Base-by-base conservation (phyloP, 1,284 basidiomycete species). In the Moesziomyces aphidis region DNA sequence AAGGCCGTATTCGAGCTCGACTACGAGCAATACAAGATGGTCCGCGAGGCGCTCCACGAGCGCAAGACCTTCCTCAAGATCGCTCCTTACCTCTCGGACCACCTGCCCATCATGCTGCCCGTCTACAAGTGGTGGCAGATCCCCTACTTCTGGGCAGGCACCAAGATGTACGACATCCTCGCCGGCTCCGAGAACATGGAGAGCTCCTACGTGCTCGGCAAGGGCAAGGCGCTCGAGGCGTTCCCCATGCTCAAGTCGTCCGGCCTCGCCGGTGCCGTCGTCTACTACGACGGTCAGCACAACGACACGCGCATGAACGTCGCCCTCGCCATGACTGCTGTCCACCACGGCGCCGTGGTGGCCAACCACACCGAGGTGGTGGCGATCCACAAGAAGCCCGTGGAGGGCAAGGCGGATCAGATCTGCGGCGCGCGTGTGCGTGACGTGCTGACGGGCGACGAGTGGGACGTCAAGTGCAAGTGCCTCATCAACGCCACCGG, bases 281-380 rank as follows among this genome's bases (percentile, higher is more conserved):
- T 98, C 51, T 98, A 98, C 86, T 97, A 98, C 77, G 96, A 99
- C 82, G 95, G 94, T 55, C 96, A 97, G 87, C 96, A 99, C 87
- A 99, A 97, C 81, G 96, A 99, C 83, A 92, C 96, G 6, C 90
- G 96, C 42, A 99, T 99, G 96, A 98, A 98, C 86, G 90, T 97
- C 58, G 94, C 95, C 15, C 76, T 84, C 28, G 1, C 89, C 95
- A 55, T 97, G 90, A 97, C 93, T 6, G 96, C 96, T 9, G 93
- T 97, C 47, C 93, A 94, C 81, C 91, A 94, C 69, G 96, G 96
- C 45, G 95, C 95, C 1, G 89, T 90, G 7, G 91, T 92, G 13
- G 91, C 92, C 51, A 99, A 99, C 87, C 93, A 98, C 86, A 91
- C 90, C 81, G 92, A 95, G 82, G 94, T 98, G 50, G 91, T 90